These are phyloP conservation scores for Lepiota venenata DNA, from an alignment of 768 basidiomycete species.

Conservation along the genomic window DNA sequence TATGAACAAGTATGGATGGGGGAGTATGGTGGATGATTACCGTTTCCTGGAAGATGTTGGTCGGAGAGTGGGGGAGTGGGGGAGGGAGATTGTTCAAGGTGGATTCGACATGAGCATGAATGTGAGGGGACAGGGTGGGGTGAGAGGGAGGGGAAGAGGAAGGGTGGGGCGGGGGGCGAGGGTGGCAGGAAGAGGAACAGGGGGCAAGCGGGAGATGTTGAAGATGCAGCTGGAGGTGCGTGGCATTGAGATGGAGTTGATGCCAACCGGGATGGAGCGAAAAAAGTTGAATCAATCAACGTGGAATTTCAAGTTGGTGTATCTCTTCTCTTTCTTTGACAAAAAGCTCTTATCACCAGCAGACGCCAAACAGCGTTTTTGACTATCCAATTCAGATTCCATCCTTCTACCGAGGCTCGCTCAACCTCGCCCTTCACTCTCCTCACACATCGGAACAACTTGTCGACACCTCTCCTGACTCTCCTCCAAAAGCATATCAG, in stretches of 20 bases:
- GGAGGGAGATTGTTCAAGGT: conserved; percentile 61
- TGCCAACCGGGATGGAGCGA: conserved; percentile 82
- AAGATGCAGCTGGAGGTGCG: conserved; percentile 62
- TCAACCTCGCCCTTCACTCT: conserved; percentile 41
- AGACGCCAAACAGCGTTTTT: conserved; percentile 69
- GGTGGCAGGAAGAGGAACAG: conserved; percentile 21
- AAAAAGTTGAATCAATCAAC: conserved; percentile 75
- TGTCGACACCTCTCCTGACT: conserved; percentile 45
- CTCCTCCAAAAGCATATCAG: conserved; percentile 45
- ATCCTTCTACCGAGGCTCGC: conserved; percentile 44
- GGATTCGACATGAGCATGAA: conserved; percentile 37
- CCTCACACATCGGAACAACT: conserved; percentile 61
- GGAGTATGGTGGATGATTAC: conserved; percentile 89
- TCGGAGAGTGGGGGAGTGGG: conserved; percentile 72
- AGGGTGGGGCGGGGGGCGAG: conserved; percentile 24
- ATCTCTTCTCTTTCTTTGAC: conserved; percentile 3
- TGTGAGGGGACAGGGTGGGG: conserved; percentile 13
- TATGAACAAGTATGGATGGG: conserved; percentile 84
- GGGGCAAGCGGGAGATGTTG: conserved; percentile 64
- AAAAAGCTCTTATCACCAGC: conserved; percentile 3
- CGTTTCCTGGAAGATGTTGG: conserved; percentile 81
- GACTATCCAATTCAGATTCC: conserved; percentile 71
- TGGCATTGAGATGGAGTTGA: conserved; percentile 72
- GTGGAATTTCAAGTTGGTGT: conserved; percentile 81
- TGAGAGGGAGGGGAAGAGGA: conserved; percentile 20